Conservation (phyloP, 495 filamentous ascomycete species). For the Penicillium bialowiezense region DNA sequence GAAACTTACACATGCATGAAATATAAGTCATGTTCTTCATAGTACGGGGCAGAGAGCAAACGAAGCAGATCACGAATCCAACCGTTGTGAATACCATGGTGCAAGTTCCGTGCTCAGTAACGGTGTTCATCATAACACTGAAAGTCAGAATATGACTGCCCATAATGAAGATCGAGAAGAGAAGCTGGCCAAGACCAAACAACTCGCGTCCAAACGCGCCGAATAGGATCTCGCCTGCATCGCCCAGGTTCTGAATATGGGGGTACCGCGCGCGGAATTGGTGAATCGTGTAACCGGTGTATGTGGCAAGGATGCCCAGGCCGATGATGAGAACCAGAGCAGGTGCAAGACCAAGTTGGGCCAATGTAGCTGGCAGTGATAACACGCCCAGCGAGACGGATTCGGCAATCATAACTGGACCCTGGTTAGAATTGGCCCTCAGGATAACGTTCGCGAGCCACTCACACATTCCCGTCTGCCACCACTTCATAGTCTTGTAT, state of each 20-base stretch:
- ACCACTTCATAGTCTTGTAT: constrained; percentile 45
- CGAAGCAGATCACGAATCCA: constrained; percentile 59
- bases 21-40: constrained; percentile 57
- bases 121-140: constrained; percentile 62
- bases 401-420: constrained; percentile 58
- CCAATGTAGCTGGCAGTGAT: constrained; percentile 56
- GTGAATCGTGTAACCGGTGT: constrained; percentile 33
- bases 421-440: constrained; percentile 2
- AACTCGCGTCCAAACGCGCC: constrained; percentile 62
- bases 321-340: constrained; percentile 52
- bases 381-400: constrained; percentile 62
- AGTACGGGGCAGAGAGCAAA: constrained; percentile 63
- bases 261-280: constrained; percentile 34
- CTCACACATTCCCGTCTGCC: constrained; percentile 35
- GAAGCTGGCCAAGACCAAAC: constrained; percentile 56
- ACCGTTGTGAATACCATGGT: constrained; percentile 64
- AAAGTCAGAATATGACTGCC: constrained; percentile 71
- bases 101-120: constrained; percentile 64
- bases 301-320: constrained; percentile 63
- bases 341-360: constrained; percentile 56
- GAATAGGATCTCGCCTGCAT: constrained; percentile 66
- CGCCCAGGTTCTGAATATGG: constrained; percentile 68
- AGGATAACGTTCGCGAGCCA: background rate
- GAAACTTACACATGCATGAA: constrained; percentile 51
- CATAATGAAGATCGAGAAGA: constrained; percentile 72